These are phyloP conservation scores for Bromus sterilis DNA, from an alignment of 176 grass and related monocot genomes.

Conservation along the genomic window DNA sequence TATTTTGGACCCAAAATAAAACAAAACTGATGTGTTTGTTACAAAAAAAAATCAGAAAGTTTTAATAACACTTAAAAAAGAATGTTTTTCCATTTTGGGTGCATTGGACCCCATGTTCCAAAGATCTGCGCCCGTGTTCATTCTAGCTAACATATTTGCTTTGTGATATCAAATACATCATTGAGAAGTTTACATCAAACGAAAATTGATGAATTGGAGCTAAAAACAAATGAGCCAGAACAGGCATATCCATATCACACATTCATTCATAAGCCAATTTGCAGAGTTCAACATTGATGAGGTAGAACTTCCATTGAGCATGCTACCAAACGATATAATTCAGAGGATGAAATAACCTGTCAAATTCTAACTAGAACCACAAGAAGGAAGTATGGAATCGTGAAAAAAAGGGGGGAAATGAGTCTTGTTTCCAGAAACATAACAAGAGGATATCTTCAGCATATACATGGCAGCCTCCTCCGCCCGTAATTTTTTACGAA, in stretches of 20 bases:
- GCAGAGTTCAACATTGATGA: neutral
- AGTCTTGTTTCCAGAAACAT: no score
- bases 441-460: neutral
- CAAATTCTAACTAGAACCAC: neutral
- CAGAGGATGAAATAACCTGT: neutral
- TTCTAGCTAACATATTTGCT: neutral
- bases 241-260: neutral
- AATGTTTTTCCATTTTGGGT: no score
- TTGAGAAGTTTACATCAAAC: neutral
- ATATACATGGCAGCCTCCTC: constrained; percentile 6
- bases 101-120: no score
- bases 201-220: neutral
- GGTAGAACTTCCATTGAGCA: neutral
- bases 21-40: no score
- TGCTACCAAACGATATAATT: constrained; percentile 14
- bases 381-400: neutral
- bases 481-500: neutral
- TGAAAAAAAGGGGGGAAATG: neutral
- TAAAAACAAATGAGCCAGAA: neutral
- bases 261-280: neutral
- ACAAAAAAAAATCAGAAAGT: no score
- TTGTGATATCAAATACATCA: neutral
- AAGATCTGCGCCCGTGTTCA: no score
- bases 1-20: no score
- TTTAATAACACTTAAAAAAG: no score